Conservation (phyloP, 1,284 basidiomycete species). For the Marasmius oreades region DNA sequence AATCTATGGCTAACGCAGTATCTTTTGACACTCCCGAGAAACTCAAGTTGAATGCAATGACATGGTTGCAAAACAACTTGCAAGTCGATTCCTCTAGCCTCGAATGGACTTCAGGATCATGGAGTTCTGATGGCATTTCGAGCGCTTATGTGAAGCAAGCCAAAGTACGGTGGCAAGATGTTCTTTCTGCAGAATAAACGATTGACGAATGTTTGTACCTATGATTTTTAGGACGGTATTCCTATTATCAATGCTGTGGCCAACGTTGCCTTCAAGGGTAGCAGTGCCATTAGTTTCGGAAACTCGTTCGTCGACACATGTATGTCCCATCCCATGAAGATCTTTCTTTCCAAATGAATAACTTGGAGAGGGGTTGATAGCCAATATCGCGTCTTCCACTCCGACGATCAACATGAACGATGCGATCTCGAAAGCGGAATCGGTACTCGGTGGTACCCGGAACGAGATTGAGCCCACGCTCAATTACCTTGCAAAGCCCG, state of each 20-base stretch:
- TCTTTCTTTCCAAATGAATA: background rate
- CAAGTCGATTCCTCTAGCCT: too few species aligned
- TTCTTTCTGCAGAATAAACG: too few species aligned
- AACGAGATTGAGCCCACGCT: constrained; percentile 35
- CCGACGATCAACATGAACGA: constrained; percentile 34
- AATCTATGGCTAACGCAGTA: too few species aligned
- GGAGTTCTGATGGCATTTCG: too few species aligned
- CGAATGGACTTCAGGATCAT: too few species aligned
- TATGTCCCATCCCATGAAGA: constrained; percentile 18
- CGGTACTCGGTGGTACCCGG: constrained; percentile 39
- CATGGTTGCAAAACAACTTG: too few species aligned
- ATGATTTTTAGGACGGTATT: constrained; percentile 38
- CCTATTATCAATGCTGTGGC: constrained; percentile 46
- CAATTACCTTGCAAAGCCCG: constrained; percentile 42
- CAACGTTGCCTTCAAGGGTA: constrained; percentile 39
- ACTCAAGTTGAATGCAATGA: too few species aligned
- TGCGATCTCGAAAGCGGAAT: constrained; percentile 38
- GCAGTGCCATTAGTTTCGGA: constrained; percentile 43
- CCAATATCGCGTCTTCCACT: constrained; percentile 32
- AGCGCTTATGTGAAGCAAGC: too few species aligned
- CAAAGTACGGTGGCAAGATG: too few species aligned
- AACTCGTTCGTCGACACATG: constrained; percentile 47
- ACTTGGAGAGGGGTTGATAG: constrained; percentile 20
- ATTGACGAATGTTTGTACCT: background rate
- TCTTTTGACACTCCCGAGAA: too few species aligned